A percentile compares a stretch with the other conserved stretches of the same genome.
These are phyloP conservation scores for Fagus sylvatica DNA, from an alignment of 306 rosid species.

Conservation along the genomic window DNA sequence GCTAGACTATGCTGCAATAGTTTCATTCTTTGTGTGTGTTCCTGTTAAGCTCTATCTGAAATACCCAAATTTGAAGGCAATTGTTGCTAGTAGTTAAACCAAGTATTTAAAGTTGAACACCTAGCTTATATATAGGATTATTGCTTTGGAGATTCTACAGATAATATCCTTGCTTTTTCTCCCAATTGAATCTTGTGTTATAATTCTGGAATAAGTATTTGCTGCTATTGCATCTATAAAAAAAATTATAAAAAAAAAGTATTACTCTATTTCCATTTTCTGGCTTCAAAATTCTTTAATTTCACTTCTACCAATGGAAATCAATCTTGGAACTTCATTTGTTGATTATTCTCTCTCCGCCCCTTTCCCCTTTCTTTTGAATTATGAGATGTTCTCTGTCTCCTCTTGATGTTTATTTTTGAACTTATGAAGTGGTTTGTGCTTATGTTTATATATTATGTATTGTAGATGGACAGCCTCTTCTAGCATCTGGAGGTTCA, in stretches of 20 bases:
- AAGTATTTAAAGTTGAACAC: neutral
- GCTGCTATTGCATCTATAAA: neutral
- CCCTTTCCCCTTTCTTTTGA: neutral
- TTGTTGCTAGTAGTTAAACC: neutral
- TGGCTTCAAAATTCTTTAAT: neutral
- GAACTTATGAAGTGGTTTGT: neutral
- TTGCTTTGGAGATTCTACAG: neutral
- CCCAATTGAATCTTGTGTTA: neutral
- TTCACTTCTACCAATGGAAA: neutral
- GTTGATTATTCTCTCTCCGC: neutral
- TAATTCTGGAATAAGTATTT: neutral
- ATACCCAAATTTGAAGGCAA: neutral
- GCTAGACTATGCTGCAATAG: neutral
- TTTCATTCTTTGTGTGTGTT: neutral
- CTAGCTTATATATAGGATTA: neutral
- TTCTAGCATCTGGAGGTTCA: conserved; percentile 97
- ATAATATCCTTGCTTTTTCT: neutral
- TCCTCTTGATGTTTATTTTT: conserved; percentile 3
- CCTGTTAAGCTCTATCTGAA: neutral
- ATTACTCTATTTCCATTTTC: neutral
- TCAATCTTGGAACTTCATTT: neutral
- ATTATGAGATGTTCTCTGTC: neutral
- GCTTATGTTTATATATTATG: conserved; percentile 19
- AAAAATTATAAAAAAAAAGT: too few species aligned
- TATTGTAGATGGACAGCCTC: conserved; percentile 83